Base-by-base conservation (phyloP, 441 rosid genomes). In the Iberis amara region DNA sequence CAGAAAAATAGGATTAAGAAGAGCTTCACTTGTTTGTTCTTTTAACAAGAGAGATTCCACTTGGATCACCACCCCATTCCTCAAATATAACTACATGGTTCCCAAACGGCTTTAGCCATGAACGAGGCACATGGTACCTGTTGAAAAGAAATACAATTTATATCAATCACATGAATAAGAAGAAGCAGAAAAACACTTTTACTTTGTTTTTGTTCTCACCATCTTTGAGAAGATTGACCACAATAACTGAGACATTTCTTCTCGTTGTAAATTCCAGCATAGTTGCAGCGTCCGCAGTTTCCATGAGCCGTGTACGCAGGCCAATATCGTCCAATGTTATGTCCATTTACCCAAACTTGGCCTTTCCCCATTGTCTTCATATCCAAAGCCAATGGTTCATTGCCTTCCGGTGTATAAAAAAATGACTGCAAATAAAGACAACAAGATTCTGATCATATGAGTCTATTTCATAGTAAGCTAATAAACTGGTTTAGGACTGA, bases 351-450 rank as follows among this genome's bases (percentile, higher is more conserved):
- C 89, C 89, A 82, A 30, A 79, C 52, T 58, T 75, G 78, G 35
- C 89, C 89, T 64, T 82, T 82, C 1, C 86, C 79, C 86, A 82
- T 82, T 57, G 74, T 74, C 46, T 70, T 63, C 89, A 82, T 82
- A 39, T 82, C 89, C 46, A 82, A 68, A 41, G 82, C 86, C 48
- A 82, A 37, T 7, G 86, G 86, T 37, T 76, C 76, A 14, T 57
- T 69, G 55, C 86, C 82, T 52, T 3, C 55, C 2, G 86, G 82
- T 13, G 74, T 75, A 38, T 62, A 45, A 41, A 82, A 77, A 47
- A 60, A 72, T 13, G 81, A 60, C 89, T 82, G 65, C 48, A 62
- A 58, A 52, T 32, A 71, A 26, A 39, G 46, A 44, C 52, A 31
- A 49, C 58, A 15, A 23, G 41, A 47, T 43, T 73, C 10, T 26